These are phyloP conservation scores for Leccinum pallidistipes DNA, from an alignment of 1,284 basidiomycete species.

Conservation along the genomic window DNA sequence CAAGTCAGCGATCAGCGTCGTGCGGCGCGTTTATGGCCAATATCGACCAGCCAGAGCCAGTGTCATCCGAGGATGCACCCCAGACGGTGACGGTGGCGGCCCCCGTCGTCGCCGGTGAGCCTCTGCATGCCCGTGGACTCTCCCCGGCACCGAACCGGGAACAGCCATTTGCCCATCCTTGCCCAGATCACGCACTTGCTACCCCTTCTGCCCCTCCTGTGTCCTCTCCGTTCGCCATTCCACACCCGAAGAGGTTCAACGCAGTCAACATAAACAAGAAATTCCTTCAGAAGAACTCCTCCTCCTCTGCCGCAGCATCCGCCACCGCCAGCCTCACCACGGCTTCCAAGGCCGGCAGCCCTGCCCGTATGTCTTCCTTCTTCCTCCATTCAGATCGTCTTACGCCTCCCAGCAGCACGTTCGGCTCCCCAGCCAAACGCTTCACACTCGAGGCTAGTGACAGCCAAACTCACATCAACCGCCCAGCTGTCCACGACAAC, in stretches of 20 bases:
- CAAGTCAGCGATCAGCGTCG: conserved; percentile 47
- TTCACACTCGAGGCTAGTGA: conserved; percentile 76
- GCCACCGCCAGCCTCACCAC: conserved; percentile 39
- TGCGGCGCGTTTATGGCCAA: conserved; percentile 77
- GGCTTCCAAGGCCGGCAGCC: conserved; percentile 48
- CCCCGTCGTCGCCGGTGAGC: conserved; percentile 4
- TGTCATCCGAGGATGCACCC: conserved; percentile 45
- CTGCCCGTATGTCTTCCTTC: conserved; percentile 46
- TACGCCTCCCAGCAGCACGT: conserved; percentile 44
- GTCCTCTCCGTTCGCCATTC: conserved; percentile 33
- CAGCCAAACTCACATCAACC: conserved; percentile 78
- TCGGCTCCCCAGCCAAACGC: conserved; percentile 52
- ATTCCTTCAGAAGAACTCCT: conserved; percentile 83
- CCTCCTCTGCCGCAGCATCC: conserved; percentile 38
- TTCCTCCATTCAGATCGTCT: not conserved
- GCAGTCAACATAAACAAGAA: conserved; percentile 92
- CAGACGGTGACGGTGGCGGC: conserved; percentile 20
- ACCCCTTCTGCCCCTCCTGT: conserved; percentile 17
- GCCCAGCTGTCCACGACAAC: conserved; percentile 54
- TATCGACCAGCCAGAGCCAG: conserved; percentile 48
- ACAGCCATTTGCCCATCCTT: conserved; percentile 10
- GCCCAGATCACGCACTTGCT: conserved; percentile 24
- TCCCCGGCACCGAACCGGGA: conserved; percentile 19
- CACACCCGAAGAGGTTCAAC: conserved; percentile 82
- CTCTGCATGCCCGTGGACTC: conserved; percentile 12